phyloP scores from a whole-genome alignment of 2,329 filamentous ascomycete species.

The Exophiala oligosperma region DNA sequence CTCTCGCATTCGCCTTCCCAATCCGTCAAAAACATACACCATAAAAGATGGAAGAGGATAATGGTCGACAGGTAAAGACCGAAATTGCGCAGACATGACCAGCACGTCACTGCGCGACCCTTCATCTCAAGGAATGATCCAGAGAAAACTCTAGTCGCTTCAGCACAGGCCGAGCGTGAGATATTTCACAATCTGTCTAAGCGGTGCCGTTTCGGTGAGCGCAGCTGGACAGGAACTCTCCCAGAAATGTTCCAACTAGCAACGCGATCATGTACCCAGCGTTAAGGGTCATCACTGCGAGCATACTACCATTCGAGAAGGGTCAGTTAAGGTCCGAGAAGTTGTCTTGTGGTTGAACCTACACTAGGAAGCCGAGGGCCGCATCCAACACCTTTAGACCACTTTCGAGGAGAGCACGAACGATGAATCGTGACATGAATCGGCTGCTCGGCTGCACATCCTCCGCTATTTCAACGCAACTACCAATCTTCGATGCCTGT shows the following conservation, averaged over 20 bases:
- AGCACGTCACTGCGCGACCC: background rate
- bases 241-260: conserved; percentile 1
- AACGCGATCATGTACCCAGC: conserved; percentile 7
- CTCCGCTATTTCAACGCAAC: background rate
- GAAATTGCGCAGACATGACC: conserved; percentile 1
- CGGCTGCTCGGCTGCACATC: background rate
- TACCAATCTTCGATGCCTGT: background rate
- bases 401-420: background rate
- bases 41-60: conserved; percentile 4
- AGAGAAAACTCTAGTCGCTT: too few species aligned
- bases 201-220: conserved; percentile 1
- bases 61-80: conserved; percentile 5
- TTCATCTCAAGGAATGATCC: conserved; percentile 1
- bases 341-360: background rate
- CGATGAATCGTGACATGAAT: background rate
- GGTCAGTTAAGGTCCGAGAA: background rate
- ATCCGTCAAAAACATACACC: background rate
- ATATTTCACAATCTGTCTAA: background rate
- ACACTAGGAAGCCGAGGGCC: conserved; percentile 5
- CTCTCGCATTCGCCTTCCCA: too few species aligned
- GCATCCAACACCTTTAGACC: conserved; percentile 1
- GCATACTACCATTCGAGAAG: conserved; percentile 1
- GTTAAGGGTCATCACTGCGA: conserved; percentile 8
- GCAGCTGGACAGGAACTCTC: conserved; percentile 2
- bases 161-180: conserved; percentile 3